Base-by-base conservation (phyloP, 1,284 basidiomycete species). In the Phellopilus nigrolimitatus region DNA sequence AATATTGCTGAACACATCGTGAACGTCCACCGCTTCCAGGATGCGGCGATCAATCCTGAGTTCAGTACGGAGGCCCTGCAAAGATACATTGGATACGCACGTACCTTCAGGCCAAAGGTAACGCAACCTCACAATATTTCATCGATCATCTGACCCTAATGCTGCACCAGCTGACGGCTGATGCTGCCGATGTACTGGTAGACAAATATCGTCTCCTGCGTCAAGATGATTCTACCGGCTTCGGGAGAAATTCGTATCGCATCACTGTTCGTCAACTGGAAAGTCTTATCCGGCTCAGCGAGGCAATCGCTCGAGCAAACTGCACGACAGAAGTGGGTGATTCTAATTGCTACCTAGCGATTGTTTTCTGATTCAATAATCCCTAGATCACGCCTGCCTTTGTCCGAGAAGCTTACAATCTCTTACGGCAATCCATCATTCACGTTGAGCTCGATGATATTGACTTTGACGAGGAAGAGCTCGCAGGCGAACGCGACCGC, bases 381-480 rank as follows among this genome's bases (percentile, higher is more conserved):
- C 4, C 27, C 3, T 59, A 92, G 86, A 97, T 97, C 59, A 88
- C 81, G 0, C 94, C 95, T 0, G 85, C 80, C 1, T 97, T 97
- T 64, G 97, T 99, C 13, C 82, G 91, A 25, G 97, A 99, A 70
- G 95, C 97, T 1, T 98, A 92, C 70, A 85, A 82, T 24, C 83
- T 99, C 10, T 75, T 99, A 17, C 83, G 91, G 31, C 94, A 98
- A 68, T 98, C 95, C 2, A 99, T 99, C 70, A 98, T 99, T 62
- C 97, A 99, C 63, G 95, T 99, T 57, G 97, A 99, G 66, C 94
- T 98, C 69, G 97, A 99, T 64, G 95, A 99, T 62, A 88, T 99
- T 63, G 92, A 95, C 65, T 91, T 99, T 63, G 95, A 98, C 63
- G 93, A 97, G 57, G 94, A 97, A 63, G 92, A 94, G 49, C 74